These are phyloP conservation scores for Clarireedia sp. DNA, from an alignment of 2,329 filamentous ascomycete genomes.

Conservation along the genomic window DNA sequence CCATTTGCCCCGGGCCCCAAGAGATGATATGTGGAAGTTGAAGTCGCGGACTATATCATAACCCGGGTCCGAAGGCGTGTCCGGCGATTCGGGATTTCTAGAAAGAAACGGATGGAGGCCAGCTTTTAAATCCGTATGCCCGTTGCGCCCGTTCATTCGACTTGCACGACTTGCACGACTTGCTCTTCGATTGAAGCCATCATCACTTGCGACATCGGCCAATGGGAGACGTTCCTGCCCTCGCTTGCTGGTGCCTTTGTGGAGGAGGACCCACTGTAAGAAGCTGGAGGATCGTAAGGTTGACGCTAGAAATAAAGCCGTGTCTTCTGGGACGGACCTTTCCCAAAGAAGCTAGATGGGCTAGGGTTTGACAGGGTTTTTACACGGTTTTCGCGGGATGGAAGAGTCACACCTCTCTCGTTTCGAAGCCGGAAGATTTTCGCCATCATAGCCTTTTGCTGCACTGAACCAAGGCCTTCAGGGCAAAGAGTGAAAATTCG, in stretches of 20 bases:
- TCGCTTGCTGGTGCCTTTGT: too few relatives aligned
- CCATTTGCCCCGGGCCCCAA: too few relatives aligned
- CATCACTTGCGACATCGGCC: too few relatives aligned
- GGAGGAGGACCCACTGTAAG: not conserved
- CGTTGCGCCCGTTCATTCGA: too few relatives aligned
- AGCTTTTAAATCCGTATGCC: too few relatives aligned
- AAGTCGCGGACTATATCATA: not conserved
- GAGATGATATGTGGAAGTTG: too few relatives aligned
- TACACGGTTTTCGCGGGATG: not conserved
- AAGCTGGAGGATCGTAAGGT: too few relatives aligned
- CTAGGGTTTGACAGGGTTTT: not conserved
- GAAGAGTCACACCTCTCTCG: not conserved
- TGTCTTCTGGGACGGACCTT: not conserved
- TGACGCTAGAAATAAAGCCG: constrained; percentile 6
- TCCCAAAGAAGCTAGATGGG: not conserved
- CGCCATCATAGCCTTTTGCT: not conserved
- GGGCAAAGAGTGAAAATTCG: not conserved
- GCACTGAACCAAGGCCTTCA: not conserved
- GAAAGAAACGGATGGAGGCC: not conserved
- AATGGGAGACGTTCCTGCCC: too few relatives aligned
- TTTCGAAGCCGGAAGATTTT: constrained; percentile 9
- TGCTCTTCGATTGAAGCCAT: too few relatives aligned
- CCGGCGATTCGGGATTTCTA: not conserved
- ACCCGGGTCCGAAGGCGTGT: not conserved
- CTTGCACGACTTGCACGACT: too few relatives aligned